Evolutionary conservation across 179 eudicot genomes (phyloP), one percentile per base, ranked within the genome.

Genomic region (Sideroxylon spinosum): DNA sequence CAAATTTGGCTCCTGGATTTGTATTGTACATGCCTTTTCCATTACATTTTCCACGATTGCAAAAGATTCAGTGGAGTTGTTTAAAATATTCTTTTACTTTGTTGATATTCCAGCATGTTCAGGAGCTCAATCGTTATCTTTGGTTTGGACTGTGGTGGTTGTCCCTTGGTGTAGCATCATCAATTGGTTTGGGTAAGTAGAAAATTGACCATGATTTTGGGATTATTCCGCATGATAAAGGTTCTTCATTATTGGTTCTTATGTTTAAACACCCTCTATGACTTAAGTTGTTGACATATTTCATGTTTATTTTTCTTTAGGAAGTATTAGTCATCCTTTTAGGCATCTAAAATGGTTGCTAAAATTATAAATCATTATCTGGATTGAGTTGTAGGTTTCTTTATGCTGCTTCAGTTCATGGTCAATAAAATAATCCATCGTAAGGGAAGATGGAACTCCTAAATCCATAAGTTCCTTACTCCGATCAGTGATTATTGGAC

Each of bases 81-180:
- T 71, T 52, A 12, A 71, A 25, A 23, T 22, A 52, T 50, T 37
- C 10, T 22, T 50, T 71, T 25, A 52, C 61, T 71, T 81, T 1
- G 78, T 6, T 74, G 10, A 77, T 59, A 55, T 23, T 88, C 86
- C 94, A 93, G 94, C 97, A 90, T 82, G 75, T 89, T 64, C 86
- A 86, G 75, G 98, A 89, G 86, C 74, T 86, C 79, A 79, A 76
- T 52, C 82, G 74, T 50, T 90, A 91, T 83, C 52, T 87, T 49
- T 85, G 67, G 83, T 93, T 89, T 87, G 94, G 85, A 81, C 59
- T 93, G 60, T 93, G 98, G 98, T 93, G 98, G 98, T 78, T 85
- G 75, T 91, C 93, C 63, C 94, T 93, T 79, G 98, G 98, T 68
- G 92, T 93, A 68, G 98, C 93, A 71, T 93, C 98, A 72, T 93